These are phyloP conservation scores for Neonothopanus nambi DNA, from an alignment of 1,284 basidiomycete genomes.

Conservation along the genomic window DNA sequence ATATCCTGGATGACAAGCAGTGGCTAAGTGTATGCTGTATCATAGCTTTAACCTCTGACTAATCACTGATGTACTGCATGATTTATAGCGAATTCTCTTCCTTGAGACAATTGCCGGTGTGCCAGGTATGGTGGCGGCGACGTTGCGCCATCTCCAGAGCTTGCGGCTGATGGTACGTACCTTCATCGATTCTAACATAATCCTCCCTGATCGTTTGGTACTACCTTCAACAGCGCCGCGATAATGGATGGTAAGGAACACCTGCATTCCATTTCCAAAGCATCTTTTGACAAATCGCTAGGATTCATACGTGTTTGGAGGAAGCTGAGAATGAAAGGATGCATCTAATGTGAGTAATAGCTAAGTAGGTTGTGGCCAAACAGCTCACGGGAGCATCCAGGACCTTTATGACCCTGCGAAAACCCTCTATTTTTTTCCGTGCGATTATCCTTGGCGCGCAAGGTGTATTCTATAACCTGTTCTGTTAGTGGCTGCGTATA, in stretches of 20 bases:
- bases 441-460: conserved; percentile 84
- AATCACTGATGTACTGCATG: neutral
- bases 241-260: conserved; percentile 72
- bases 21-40: conserved; percentile 68
- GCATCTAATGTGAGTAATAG: conserved; percentile 78
- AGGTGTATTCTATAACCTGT: conserved; percentile 88
- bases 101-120: conserved; percentile 92
- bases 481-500: conserved; percentile 58
- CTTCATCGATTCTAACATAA: conserved; percentile 2
- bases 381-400: conserved; percentile 37
- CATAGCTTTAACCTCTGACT: neutral
- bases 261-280: conserved; percentile 11
- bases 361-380: no score
- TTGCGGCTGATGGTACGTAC: conserved; percentile 73
- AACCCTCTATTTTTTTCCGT: conserved; percentile 81
- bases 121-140: conserved; percentile 92
- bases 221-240: conserved; percentile 60
- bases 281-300: conserved; percentile 40
- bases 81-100: conserved; percentile 74
- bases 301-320: conserved; percentile 78
- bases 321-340: conserved; percentile 97
- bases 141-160: conserved; percentile 80
- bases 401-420: conserved; percentile 86
- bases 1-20: conserved; percentile 69
- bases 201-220: conserved; percentile 9